Conservation (phyloP, 2,329 filamentous ascomycete genomes). For the Pseudopithomyces maydicus region DNA sequence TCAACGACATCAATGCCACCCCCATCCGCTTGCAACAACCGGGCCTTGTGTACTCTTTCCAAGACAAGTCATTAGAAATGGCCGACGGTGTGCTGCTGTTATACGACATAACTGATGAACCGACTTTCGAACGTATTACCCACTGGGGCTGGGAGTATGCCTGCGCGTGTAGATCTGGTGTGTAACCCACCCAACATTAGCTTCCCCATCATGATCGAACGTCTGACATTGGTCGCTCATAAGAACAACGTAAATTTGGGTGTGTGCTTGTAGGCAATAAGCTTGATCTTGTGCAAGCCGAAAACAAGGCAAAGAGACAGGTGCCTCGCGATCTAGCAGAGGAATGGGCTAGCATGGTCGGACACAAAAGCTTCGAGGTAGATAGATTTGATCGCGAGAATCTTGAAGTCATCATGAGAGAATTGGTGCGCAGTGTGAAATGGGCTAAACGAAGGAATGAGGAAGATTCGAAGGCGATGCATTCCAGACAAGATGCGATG, state of each 20-base stretch:
- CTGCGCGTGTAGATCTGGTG: slow-evolving; percentile 14
- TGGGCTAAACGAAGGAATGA: slow-evolving; percentile 10
- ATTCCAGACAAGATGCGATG: not conserved
- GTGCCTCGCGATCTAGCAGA: slow-evolving; percentile 11
- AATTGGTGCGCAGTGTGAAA: slow-evolving; percentile 9
- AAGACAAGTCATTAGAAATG: slow-evolving; percentile 9
- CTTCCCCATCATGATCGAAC: too few relatives aligned
- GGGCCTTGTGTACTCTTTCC: slow-evolving; percentile 8
- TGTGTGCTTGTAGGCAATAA: slow-evolving; percentile 24
- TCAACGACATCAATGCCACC: slow-evolving; percentile 29
- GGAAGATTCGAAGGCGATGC: not conserved
- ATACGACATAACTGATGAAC: slow-evolving; percentile 31
- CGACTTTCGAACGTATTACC: slow-evolving; percentile 28
- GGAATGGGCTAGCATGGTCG: slow-evolving; percentile 16
- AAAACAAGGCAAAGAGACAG: slow-evolving; percentile 8
- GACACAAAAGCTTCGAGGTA: slow-evolving; percentile 13
- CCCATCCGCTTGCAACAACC: slow-evolving; percentile 13
- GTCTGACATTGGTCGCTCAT: not conserved
- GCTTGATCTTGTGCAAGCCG: slow-evolving; percentile 10
- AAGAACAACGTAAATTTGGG: slow-evolving; percentile 13
- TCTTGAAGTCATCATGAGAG: slow-evolving; percentile 12
- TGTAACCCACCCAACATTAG: too few relatives aligned
- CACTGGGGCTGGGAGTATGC: slow-evolving; percentile 22
- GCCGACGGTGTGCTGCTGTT: slow-evolving; percentile 34
- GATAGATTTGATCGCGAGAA: slow-evolving; percentile 3